phyloP scores from a whole-genome alignment of 768 basidiomycete genomes.

The Hygrophorus russula region DNA sequence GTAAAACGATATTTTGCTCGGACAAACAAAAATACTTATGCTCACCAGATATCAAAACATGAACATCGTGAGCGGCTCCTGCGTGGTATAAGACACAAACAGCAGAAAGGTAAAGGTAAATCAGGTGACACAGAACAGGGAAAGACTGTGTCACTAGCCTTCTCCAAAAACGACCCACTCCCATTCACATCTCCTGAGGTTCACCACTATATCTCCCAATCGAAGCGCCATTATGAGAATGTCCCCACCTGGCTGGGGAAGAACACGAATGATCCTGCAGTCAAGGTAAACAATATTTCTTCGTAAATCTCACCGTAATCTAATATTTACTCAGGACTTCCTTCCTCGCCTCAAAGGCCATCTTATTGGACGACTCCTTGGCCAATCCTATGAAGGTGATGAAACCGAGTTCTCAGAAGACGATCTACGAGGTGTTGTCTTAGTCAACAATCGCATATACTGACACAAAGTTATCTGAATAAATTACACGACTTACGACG shows the following conservation, averaged over 20 bases:
- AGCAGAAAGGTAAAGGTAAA: too few relatives aligned
- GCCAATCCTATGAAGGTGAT: conserved; percentile 7
- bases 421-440: conserved; percentile 1
- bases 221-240: conserved; percentile 1
- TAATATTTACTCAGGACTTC: conserved; percentile 12
- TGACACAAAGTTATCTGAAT: conserved; percentile 14
- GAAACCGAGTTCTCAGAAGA: conserved; percentile 5
- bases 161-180: conserved; percentile 1
- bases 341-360: conserved; percentile 11
- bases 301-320: background rate
- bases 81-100: background rate
- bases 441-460: conserved; percentile 16
- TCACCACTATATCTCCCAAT: conserved; percentile 16
- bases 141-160: background rate
- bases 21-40: conserved; percentile 16
- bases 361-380: conserved; percentile 7
- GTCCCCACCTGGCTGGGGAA: background rate
- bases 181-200: background rate
- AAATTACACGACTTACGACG: conserved; percentile 21
- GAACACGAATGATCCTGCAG: conserved; percentile 2
- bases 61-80: conserved; percentile 7
- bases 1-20: conserved; percentile 19
- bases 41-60: conserved; percentile 14
- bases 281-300: background rate
- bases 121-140: background rate